Conservation (phyloP, 345 rosid genomes). For the Euphorbia peplus region DNA sequence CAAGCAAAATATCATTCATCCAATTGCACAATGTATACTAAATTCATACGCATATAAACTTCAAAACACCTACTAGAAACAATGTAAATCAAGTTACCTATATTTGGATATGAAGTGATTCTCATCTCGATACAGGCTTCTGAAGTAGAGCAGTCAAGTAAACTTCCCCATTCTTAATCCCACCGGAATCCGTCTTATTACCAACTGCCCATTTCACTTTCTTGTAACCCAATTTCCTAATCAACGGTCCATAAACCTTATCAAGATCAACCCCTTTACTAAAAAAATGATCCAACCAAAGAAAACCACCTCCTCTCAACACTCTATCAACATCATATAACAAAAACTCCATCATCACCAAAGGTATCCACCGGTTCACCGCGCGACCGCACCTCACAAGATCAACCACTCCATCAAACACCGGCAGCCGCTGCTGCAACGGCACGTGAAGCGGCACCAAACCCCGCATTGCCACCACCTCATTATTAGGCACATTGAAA, state of each 20-base stretch:
- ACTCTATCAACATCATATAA: constrained; percentile 81
- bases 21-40: background rate
- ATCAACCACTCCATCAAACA: constrained; percentile 88
- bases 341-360: constrained; percentile 75
- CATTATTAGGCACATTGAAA: constrained; percentile 80
- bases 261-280: constrained; percentile 69
- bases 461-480: constrained; percentile 86
- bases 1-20: background rate
- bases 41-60: background rate
- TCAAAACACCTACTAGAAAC: background rate
- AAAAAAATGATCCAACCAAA: constrained; percentile 91
- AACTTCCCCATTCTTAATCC: constrained; percentile 76
- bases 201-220: constrained; percentile 94
- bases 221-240: constrained; percentile 81
- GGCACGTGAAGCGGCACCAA: constrained; percentile 88
- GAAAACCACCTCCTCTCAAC: constrained; percentile 77
- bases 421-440: constrained; percentile 84
- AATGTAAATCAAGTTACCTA: constrained; percentile 24
- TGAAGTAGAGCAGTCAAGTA: constrained; percentile 87
- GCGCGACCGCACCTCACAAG: constrained; percentile 88
- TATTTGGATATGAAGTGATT: background rate
- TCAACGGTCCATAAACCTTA: constrained; percentile 70
- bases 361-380: constrained; percentile 93
- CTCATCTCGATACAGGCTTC: constrained; percentile 67
- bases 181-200: constrained; percentile 60